These are phyloP conservation scores for Caloboletus firmus DNA, from an alignment of 1,284 basidiomycete genomes.

Conservation along the genomic window DNA sequence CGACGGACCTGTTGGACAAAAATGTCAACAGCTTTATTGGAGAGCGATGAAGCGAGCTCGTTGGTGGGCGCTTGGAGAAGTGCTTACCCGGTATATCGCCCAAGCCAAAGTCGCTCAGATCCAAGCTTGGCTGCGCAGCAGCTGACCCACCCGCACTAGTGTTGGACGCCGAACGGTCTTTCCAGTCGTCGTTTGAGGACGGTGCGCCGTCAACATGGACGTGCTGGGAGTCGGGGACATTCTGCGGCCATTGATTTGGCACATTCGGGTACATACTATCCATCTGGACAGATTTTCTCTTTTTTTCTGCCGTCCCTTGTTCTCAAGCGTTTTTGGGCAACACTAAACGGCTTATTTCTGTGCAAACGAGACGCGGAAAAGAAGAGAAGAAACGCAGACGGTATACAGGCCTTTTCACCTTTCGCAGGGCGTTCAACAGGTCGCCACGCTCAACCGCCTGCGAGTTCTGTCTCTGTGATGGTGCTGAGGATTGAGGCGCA, in stretches of 20 bases:
- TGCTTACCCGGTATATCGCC: constrained; percentile 41
- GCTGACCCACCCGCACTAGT: constrained; percentile 30
- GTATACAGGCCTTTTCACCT: constrained; percentile 42
- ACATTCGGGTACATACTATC: constrained; percentile 52
- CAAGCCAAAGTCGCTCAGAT: constrained; percentile 46
- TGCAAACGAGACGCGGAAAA: constrained; percentile 42
- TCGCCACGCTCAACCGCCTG: constrained; percentile 40
- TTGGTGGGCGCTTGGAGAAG: constrained; percentile 30
- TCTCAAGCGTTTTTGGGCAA: constrained; percentile 49
- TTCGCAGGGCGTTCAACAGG: constrained; percentile 38
- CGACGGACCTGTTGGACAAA: constrained; percentile 27
- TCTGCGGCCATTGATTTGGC: constrained; percentile 54
- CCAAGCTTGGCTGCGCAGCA: constrained; percentile 37
- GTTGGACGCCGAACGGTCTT: constrained; percentile 39
- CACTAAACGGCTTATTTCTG: constrained; percentile 56
- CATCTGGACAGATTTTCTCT: constrained; percentile 49
- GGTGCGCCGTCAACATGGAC: constrained; percentile 40
- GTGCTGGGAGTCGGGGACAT: constrained; percentile 39
- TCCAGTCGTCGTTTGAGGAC: constrained; percentile 46
- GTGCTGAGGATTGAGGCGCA: constrained; percentile 40
- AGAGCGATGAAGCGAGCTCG: background rate
- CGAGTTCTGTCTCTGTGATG: constrained; percentile 44
- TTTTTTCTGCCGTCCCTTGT: constrained; percentile 45
- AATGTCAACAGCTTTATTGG: constrained; percentile 20
- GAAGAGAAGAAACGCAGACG: constrained; percentile 38